Conservation (phyloP, 176 grass and related monocot genomes). For the Rhipidocladum racemiflorum region DNA sequence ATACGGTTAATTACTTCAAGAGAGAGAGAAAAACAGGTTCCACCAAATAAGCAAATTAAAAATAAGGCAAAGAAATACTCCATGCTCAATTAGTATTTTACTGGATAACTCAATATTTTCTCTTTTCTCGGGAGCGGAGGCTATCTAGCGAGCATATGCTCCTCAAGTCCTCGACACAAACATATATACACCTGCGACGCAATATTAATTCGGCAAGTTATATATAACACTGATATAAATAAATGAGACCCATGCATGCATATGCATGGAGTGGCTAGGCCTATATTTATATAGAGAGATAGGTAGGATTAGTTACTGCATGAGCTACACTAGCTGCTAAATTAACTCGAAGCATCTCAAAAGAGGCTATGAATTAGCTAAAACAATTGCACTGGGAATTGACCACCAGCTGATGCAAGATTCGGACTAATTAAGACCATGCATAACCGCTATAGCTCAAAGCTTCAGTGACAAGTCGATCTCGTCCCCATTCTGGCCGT, state of each 20-base stretch:
- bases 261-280: neutral
- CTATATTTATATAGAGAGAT: too few species aligned
- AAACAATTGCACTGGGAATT: neutral
- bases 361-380: neutral
- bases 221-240: neutral
- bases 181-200: neutral
- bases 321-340: neutral
- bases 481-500: slow-evolving; percentile 15
- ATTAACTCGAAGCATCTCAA: too few species aligned
- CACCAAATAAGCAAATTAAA: too few species aligned
- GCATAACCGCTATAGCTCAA: slow-evolving; percentile 29
- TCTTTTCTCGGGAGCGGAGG: neutral
- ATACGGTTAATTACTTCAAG: neutral
- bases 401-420: neutral
- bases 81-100: neutral
- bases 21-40: neutral
- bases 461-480: slow-evolving; percentile 58
- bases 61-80: neutral
- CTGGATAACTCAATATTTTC: neutral
- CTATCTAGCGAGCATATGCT: neutral
- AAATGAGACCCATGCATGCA: neutral
- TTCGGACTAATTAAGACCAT: neutral
- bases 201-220: neutral
- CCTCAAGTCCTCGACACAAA: too few species aligned
- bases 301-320: neutral